Conservation (phyloP, 495 filamentous ascomycete species). For the Niebla homalea region DNA sequence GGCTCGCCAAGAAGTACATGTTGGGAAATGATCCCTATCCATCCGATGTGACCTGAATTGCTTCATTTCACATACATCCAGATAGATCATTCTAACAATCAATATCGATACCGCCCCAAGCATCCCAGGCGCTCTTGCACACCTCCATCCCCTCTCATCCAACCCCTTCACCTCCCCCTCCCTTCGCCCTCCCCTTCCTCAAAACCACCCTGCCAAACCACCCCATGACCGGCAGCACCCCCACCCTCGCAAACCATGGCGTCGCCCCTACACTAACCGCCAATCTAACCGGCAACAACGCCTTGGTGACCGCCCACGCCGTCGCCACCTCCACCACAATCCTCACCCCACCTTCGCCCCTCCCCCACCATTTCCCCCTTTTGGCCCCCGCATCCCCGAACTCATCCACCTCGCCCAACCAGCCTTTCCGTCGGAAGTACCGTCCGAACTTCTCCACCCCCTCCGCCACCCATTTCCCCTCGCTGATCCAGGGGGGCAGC, state of each 20-base stretch:
- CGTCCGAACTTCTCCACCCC: conserved; percentile 43
- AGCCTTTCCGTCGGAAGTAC: conserved; percentile 48
- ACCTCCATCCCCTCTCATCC: background rate
- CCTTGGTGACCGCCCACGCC: conserved; percentile 81
- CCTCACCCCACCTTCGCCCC: conserved; percentile 3
- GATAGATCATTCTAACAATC: too few species aligned
- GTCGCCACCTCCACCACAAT: conserved; percentile 46
- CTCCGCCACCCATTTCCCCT: conserved; percentile 37
- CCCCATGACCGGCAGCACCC: conserved; percentile 37
- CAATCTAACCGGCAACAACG: conserved; percentile 62
- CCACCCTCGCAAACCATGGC: conserved; percentile 77
- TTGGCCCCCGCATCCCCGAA: background rate
- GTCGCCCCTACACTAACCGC: conserved; percentile 72
- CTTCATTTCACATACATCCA: too few species aligned
- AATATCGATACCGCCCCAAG: too few species aligned
- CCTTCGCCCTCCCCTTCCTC: background rate
- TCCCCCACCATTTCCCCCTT: conserved; percentile 13
- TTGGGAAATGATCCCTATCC: too few species aligned
- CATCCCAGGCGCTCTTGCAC: background rate
- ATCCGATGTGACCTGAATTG: too few species aligned
- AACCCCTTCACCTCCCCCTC: background rate
- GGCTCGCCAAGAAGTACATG: too few species aligned
- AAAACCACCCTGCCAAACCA: conserved; percentile 22
- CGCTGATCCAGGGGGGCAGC: conserved; percentile 42
- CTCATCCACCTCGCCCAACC: conserved; percentile 34